A percentile compares a stretch with the other conserved stretches of the same genome.
These are phyloP conservation scores for Eurotiales sp. DNA, from an alignment of 2,329 filamentous ascomycete species.

Conservation along the genomic window DNA sequence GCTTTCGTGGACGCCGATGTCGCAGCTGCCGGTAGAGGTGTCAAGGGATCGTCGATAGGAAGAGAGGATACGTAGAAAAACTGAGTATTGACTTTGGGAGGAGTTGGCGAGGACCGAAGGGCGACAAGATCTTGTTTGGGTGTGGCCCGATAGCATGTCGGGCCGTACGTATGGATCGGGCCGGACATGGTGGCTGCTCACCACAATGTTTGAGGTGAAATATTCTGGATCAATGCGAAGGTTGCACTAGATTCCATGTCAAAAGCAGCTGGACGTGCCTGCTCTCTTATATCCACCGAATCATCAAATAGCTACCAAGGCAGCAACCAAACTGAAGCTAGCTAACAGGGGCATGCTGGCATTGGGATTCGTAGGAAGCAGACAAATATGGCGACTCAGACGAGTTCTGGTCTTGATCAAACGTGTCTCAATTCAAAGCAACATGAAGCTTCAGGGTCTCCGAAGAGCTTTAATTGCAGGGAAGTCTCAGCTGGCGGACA, in stretches of 20 bases:
- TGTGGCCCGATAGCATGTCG: constrained; percentile 52
- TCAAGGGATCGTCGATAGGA: constrained; percentile 85
- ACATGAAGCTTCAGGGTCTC: not conserved
- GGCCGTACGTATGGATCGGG: constrained; percentile 56
- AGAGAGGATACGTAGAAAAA: constrained; percentile 84
- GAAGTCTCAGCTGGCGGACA: too few species aligned
- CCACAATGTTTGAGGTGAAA: not conserved
- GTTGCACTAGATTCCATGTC: not conserved
- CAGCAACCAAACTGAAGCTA: constrained; percentile 6
- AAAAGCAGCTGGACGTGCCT: not conserved
- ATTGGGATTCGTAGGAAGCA: not conserved
- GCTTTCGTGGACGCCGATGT: constrained; percentile 48
- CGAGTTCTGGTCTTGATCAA: not conserved
- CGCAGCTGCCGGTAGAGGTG: constrained; percentile 56
- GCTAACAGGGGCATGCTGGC: constrained; percentile 8
- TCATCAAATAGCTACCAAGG: constrained; percentile 10
- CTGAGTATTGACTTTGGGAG: constrained; percentile 59
- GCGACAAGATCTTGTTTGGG: constrained; percentile 31
- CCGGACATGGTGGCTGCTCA: constrained; percentile 32
- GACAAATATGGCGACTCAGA: not conserved
- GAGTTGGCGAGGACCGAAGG: constrained; percentile 43
- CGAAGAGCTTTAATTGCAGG: not conserved
- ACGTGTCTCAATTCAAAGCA: not conserved
- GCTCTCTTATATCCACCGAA: not conserved
- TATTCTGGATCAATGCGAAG: not conserved